Evolutionary conservation across 129 eudicot species (phyloP).

Genomic region (Flaveria linearis): DNA sequence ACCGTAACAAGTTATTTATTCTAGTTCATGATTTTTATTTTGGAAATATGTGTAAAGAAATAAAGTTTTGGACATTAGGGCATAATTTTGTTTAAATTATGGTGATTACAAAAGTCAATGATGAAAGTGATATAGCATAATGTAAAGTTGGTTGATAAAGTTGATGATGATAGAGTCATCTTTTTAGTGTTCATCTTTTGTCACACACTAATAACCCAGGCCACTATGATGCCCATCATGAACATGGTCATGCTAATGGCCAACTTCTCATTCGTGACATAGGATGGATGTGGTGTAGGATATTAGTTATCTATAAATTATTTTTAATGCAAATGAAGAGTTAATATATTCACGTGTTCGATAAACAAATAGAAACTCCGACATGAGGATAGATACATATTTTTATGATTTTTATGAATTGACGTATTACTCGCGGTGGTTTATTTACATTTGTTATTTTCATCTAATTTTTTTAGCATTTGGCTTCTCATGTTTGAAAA

Average conservation of each 20-base stretch:
- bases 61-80: constrained; percentile 17
- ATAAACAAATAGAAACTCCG: too few relatives aligned
- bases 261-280: constrained; percentile 13
- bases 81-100: not conserved
- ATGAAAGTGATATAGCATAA: constrained; percentile 23
- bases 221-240: constrained; percentile 24
- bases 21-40: not conserved
- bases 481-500: too few relatives aligned
- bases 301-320: too few relatives aligned
- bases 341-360: too few relatives aligned
- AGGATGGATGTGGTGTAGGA: too few relatives aligned
- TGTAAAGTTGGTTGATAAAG: constrained; percentile 30
- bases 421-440: too few relatives aligned
- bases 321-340: too few relatives aligned
- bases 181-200: constrained; percentile 27
- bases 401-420: too few relatives aligned
- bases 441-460: too few relatives aligned
- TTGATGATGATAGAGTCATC: constrained; percentile 7
- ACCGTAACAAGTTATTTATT: not conserved
- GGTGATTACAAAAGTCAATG: constrained; percentile 14
- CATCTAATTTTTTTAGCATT: too few relatives aligned
- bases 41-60: constrained; percentile 15
- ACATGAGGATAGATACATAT: too few relatives aligned
- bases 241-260: constrained; percentile 21
- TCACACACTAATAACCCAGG: constrained; percentile 6